phyloP scores from a whole-genome alignment of 1,284 basidiomycete genomes.

The Porodaedalea pini region DNA sequence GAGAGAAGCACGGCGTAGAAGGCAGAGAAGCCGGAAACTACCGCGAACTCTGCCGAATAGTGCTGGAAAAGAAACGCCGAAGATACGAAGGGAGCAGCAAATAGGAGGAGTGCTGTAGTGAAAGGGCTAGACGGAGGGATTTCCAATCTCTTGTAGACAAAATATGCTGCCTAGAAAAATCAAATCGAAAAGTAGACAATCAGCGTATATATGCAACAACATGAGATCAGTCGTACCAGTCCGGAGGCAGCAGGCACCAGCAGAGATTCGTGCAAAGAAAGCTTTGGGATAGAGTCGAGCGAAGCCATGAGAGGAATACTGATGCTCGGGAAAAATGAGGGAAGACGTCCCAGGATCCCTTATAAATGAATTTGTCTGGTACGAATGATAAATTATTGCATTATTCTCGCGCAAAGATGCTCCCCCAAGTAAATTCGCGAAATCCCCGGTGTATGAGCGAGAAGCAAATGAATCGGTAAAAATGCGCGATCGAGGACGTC shows the following conservation, averaged over 20 bases:
- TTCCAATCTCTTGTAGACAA: constrained; percentile 13
- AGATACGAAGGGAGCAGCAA: background rate
- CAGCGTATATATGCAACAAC: no score
- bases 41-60: background rate
- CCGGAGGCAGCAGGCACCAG: background rate
- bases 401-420: no score
- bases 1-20: constrained; percentile 8
- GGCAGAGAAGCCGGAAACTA: background rate
- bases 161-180: background rate
- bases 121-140: background rate
- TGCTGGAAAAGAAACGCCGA: background rate
- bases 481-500: no score
- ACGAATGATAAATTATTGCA: no score
- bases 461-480: no score
- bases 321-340: background rate
- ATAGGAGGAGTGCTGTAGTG: background rate
- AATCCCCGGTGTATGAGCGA: no score
- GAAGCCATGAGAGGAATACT: background rate
- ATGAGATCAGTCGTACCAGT: background rate
- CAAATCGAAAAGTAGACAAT: background rate
- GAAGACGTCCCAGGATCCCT: background rate
- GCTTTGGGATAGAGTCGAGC: background rate
- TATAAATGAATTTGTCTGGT: background rate
- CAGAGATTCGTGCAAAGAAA: background rate
- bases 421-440: no score